These are phyloP conservation scores for Ceratobasidium sp. DNA, from an alignment of 1,284 basidiomycete species.

Conservation along the genomic window DNA sequence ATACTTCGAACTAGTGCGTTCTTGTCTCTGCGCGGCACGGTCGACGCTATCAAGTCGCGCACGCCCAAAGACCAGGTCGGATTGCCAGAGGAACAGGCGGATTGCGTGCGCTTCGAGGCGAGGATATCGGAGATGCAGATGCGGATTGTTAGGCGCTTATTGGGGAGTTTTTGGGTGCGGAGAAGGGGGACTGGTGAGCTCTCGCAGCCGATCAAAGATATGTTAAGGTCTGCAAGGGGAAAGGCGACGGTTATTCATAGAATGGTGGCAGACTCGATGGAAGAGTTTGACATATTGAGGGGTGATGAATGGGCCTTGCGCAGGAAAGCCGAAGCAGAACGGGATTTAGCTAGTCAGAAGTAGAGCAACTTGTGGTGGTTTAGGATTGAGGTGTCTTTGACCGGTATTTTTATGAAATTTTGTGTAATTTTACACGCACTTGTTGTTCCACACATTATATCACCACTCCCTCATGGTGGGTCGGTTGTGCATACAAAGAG, in stretches of 20 bases:
- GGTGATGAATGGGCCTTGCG: neutral
- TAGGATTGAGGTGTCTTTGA: neutral
- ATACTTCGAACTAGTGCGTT: constrained; percentile 4
- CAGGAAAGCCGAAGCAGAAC: neutral
- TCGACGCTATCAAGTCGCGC: constrained; percentile 1
- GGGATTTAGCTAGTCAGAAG: neutral
- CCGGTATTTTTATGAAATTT: neutral
- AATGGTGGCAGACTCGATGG: constrained; percentile 1
- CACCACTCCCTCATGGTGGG: neutral
- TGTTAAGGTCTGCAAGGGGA: constrained; percentile 13
- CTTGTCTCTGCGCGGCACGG: neutral
- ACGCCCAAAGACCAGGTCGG: constrained; percentile 13
- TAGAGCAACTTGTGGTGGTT: neutral
- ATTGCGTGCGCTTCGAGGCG: constrained; percentile 1
- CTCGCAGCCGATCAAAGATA: neutral
- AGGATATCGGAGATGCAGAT: constrained; percentile 27
- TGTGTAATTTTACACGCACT: neutral
- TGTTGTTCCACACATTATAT: neutral
- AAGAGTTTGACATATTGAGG: constrained; percentile 1
- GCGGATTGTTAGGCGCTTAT: neutral
- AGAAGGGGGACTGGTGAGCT: neutral
- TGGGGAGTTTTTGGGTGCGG: neutral
- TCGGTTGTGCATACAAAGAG: neutral
- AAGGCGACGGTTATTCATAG: constrained; percentile 1
- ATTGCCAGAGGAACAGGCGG: neutral